These are phyloP conservation scores for Leptographium wingfieldii DNA, from an alignment of 2,329 filamentous ascomycete species.

Conservation along the genomic window DNA sequence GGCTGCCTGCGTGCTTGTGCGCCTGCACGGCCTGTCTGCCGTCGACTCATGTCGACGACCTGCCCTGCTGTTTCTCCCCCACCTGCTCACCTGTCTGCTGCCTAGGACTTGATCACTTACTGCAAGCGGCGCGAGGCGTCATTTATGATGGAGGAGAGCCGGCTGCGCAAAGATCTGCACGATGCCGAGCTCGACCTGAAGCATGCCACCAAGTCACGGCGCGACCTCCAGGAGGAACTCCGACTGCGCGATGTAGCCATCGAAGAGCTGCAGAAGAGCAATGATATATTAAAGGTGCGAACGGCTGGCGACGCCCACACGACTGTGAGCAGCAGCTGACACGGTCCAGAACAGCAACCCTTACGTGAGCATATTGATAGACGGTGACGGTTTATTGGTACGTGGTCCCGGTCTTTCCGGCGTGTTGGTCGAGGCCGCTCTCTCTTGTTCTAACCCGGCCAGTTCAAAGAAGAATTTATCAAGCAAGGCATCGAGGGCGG, in stretches of 20 bases:
- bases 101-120: constrained; percentile 35
- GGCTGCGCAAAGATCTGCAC: constrained; percentile 27
- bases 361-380: constrained; percentile 48
- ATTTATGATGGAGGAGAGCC: constrained; percentile 30
- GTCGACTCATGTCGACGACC: too few species aligned
- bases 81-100: background rate
- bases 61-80: too few species aligned
- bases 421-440: background rate
- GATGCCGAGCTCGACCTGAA: constrained; percentile 37
- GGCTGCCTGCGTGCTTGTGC: too few species aligned
- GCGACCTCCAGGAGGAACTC: constrained; percentile 37
- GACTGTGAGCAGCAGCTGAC: background rate
- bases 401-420: background rate
- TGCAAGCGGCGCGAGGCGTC: constrained; percentile 29
- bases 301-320: background rate
- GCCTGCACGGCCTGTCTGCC: too few species aligned
- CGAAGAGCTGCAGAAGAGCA: constrained; percentile 8
- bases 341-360: constrained; percentile 36
- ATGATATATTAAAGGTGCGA: constrained; percentile 33
- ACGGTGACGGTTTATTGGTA: constrained; percentile 51
- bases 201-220: constrained; percentile 32
- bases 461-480: constrained; percentile 47
- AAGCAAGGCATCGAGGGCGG: constrained; percentile 42
- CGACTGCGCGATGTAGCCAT: constrained; percentile 10
- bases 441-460: background rate